Conservation (phyloP, 192 early-diverging fungal species). For the Gryganskiella cystojenkinii region DNA sequence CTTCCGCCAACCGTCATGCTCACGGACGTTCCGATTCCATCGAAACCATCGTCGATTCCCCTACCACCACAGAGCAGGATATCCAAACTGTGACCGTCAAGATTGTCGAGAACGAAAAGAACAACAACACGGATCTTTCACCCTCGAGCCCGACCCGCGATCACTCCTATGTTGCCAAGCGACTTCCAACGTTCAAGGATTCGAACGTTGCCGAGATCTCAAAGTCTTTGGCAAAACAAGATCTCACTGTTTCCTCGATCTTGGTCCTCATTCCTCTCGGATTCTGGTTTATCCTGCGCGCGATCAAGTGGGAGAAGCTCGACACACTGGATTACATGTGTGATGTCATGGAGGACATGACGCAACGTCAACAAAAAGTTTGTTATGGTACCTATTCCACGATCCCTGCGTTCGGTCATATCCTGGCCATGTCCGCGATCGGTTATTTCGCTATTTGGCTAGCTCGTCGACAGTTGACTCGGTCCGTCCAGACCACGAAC, state of each 20-base stretch:
- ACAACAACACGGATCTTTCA: neutral
- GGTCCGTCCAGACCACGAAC: constrained; percentile 8
- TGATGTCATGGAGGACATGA: constrained; percentile 29
- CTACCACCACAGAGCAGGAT: constrained; percentile 5
- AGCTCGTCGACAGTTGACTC: constrained; percentile 24
- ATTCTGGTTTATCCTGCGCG: constrained; percentile 31
- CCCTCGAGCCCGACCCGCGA: constrained; percentile 9
- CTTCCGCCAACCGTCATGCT: constrained; percentile 1
- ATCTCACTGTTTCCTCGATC: constrained; percentile 10
- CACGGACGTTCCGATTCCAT: neutral
- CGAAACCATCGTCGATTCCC: constrained; percentile 9
- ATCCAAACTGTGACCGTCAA: neutral
- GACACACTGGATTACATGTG: constrained; percentile 13
- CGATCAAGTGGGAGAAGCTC: constrained; percentile 31
- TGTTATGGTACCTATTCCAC: constrained; percentile 35
- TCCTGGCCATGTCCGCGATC: constrained; percentile 4
- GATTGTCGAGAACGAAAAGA: neutral
- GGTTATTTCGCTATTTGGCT: constrained; percentile 33
- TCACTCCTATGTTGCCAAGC: constrained; percentile 29
- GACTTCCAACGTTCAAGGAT: constrained; percentile 40
- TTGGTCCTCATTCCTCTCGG: constrained; percentile 31
- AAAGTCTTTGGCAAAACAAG: constrained; percentile 17
- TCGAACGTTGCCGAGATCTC: constrained; percentile 16
- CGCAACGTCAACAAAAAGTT: constrained; percentile 20
- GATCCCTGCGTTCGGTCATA: constrained; percentile 15